Evolutionary conservation across 1,284 basidiomycete species (phyloP).

Genomic region (Cryptococcus maquisensis): DNA sequence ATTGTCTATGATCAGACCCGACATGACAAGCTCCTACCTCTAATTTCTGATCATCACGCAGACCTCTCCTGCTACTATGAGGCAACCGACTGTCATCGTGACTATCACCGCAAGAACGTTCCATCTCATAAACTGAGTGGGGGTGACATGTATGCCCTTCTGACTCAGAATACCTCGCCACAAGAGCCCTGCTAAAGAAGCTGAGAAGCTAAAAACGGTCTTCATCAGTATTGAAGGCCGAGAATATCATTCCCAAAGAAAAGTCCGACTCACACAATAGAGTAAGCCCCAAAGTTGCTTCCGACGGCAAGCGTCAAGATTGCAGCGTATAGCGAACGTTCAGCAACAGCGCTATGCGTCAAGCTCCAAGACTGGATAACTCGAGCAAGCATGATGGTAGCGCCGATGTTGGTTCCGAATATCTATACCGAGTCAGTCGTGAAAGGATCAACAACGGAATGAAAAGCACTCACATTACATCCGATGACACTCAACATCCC

Average conservation of each 20-base stretch:
- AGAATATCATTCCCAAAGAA: background rate
- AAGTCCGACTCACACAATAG: constrained; percentile 60
- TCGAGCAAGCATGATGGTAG: constrained; percentile 75
- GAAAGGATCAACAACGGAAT: constrained; percentile 4
- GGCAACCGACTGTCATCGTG: constrained; percentile 59
- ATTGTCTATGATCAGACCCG: background rate
- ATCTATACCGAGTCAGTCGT: constrained; percentile 47
- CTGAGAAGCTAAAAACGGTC: constrained; percentile 55
- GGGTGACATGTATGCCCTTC: constrained; percentile 68
- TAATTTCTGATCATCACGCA: constrained; percentile 44
- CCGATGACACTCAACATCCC: constrained; percentile 61
- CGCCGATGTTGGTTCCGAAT: constrained; percentile 91
- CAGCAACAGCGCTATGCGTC: constrained; percentile 23
- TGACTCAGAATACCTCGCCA: constrained; percentile 77
- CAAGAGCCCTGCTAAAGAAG: constrained; percentile 82
- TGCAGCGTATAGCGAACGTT: constrained; percentile 43
- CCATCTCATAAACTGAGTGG: constrained; percentile 66
- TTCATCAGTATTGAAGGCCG: background rate
- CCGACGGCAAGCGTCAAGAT: constrained; percentile 68
- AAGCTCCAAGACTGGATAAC: constrained; percentile 42
- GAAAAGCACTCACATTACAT: constrained; percentile 63
- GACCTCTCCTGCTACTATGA: constrained; percentile 49
- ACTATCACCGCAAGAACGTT: constrained; percentile 63
- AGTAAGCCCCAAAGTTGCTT: constrained; percentile 88
- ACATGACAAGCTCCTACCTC: background rate